phyloP scores from a whole-genome alignment of 108 stramenopile genomes.

The Fragilariopsis cylindrus region DNA sequence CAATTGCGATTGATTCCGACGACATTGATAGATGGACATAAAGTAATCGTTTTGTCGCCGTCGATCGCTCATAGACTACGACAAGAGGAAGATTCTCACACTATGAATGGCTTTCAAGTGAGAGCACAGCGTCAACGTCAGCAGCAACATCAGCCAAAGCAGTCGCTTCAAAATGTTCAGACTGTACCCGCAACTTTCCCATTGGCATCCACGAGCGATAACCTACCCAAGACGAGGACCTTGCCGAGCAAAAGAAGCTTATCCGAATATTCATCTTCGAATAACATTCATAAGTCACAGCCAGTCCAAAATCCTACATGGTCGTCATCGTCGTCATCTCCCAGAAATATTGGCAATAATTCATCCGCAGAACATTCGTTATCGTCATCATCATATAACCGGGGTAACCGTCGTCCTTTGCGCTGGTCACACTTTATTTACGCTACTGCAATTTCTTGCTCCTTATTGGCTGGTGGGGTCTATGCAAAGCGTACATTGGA shows the following conservation, averaged over 20 bases:
- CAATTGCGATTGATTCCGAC: too few relatives aligned
- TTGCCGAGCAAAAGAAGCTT: background rate
- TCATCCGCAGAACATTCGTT: background rate
- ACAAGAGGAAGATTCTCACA: too few relatives aligned
- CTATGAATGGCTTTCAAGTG: too few relatives aligned
- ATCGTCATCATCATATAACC: background rate
- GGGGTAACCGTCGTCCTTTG: background rate
- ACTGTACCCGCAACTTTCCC: too few relatives aligned
- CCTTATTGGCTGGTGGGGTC: conserved; percentile 13
- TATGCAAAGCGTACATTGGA: conserved; percentile 1
- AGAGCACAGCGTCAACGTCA: too few relatives aligned
- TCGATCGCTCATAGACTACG: too few relatives aligned
- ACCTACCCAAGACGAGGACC: too few relatives aligned
- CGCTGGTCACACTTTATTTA: background rate
- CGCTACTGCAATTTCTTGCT: background rate
- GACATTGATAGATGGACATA: too few relatives aligned
- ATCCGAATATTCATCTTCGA: background rate
- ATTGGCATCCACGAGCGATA: too few relatives aligned
- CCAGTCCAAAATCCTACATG: background rate
- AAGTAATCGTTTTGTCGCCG: too few relatives aligned
- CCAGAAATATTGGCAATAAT: background rate
- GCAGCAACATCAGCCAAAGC: too few relatives aligned
- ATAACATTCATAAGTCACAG: background rate
- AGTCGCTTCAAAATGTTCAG: too few relatives aligned
- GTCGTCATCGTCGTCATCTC: background rate